Conservation (phyloP, 331 rosid species). For the Rosa hybrid region DNA sequence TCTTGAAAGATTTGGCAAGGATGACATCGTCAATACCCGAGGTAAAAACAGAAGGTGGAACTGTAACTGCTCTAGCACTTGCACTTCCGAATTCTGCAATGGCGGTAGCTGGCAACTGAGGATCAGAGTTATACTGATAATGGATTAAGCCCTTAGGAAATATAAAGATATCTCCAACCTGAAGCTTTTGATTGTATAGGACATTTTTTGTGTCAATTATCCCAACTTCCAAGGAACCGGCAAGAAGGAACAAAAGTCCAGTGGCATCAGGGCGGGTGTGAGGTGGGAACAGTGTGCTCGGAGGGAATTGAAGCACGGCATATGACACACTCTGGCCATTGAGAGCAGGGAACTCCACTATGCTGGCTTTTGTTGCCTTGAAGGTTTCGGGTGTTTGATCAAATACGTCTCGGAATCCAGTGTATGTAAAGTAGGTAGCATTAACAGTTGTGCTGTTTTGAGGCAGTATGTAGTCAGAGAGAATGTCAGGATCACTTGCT, state of each 20-base stretch:
- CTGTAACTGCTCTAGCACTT: slow-evolving; percentile 14
- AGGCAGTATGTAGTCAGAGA: neutral
- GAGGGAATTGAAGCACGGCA: neutral
- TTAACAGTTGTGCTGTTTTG: neutral
- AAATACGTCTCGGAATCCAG: neutral
- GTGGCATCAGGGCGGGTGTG: slow-evolving; percentile 4
- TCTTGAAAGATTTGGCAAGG: slow-evolving; percentile 16
- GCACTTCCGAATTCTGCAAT: slow-evolving; percentile 15
- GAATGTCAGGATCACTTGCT: slow-evolving; percentile 10
- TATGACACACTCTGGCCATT: slow-evolving; percentile 17
- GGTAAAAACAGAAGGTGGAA: neutral
- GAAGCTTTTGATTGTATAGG: slow-evolving; percentile 11
- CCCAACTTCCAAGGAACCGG: slow-evolving; percentile 12
- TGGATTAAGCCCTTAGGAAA: slow-evolving; percentile 19
- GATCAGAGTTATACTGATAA: slow-evolving; percentile 4
- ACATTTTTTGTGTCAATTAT: slow-evolving; percentile 11
- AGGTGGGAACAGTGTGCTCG: neutral
- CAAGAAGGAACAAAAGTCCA: slow-evolving; percentile 10
- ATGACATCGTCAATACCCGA: neutral
- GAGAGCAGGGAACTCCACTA: slow-evolving; percentile 21
- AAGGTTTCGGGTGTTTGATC: neutral
- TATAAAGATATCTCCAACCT: slow-evolving; percentile 18
- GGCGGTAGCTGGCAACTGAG: neutral
- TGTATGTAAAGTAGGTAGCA: neutral
- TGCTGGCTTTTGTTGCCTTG: slow-evolving; percentile 1